These are phyloP conservation scores for Vitis hybrid DNA, from an alignment of 177 flowering plant genomes.

Conservation along the genomic window DNA sequence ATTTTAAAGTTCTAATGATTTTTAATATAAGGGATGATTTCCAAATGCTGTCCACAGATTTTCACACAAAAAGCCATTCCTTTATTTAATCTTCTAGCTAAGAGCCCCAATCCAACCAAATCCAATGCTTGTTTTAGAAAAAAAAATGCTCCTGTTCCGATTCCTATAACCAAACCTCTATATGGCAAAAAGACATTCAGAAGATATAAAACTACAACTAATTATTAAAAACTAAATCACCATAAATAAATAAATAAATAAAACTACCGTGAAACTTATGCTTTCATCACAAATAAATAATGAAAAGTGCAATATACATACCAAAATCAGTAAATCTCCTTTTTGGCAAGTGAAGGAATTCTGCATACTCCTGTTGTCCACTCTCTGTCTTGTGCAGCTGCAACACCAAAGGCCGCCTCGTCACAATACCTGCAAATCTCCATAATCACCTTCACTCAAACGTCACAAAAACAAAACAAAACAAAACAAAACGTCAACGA, in stretches of 20 bases:
- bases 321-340: slow-evolving; percentile 77
- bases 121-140: too few relatives aligned
- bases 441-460: not conserved
- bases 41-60: too few relatives aligned
- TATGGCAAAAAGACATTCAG: too few relatives aligned
- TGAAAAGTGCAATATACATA: slow-evolving; percentile 20
- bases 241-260: not conserved
- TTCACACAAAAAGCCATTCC: too few relatives aligned
- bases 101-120: too few relatives aligned
- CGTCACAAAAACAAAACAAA: not conserved
- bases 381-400: slow-evolving; percentile 91
- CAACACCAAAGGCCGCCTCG: slow-evolving; percentile 91
- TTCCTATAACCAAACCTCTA: too few relatives aligned
- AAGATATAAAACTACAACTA: too few relatives aligned
- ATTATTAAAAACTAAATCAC: not conserved
- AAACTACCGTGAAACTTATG: too few relatives aligned
- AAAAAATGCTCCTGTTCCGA: too few relatives aligned
- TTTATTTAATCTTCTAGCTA: too few relatives aligned
- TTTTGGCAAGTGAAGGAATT: slow-evolving; percentile 82
- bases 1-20: too few relatives aligned
- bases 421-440: slow-evolving; percentile 71
- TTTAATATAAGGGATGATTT: too few relatives aligned
- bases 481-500: not conserved
- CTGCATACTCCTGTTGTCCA: slow-evolving; percentile 78
- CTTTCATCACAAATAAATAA: not conserved